Conservation (phyloP, 225 moss, liverwort and hornwort genomes). For the Physcomitrium patens region DNA sequence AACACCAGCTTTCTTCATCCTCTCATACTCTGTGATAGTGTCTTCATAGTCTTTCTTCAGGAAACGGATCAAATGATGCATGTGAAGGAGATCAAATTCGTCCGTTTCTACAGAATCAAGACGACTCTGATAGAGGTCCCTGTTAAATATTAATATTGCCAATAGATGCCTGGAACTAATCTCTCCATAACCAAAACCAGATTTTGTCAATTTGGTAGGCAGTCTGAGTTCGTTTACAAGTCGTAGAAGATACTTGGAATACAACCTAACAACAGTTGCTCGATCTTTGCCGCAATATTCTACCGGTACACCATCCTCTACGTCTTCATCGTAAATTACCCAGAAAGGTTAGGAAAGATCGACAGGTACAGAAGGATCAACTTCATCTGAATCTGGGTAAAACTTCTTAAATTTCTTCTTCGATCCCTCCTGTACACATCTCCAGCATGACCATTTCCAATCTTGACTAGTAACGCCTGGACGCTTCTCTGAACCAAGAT, state of each 20-base stretch:
- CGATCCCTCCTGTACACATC: accelerated
- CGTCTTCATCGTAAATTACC: not conserved
- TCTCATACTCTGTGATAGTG: not conserved
- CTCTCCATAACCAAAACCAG: not conserved
- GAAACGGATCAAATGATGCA: conserved; percentile 23
- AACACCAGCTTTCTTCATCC: not conserved
- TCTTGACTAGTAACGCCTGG: not conserved
- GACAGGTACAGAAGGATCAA: too few species aligned
- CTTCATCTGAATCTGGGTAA: not conserved
- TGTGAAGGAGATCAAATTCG: not conserved
- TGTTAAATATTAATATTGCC: accelerated
- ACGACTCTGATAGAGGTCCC: accelerated
- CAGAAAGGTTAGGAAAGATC: not conserved
- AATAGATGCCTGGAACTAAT: not conserved
- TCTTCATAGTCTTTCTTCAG: conserved; percentile 1
- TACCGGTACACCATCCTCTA: accelerated
- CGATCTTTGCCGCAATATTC: not conserved
- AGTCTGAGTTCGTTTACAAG: not conserved
- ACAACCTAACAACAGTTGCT: not conserved
- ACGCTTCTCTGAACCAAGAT: not conserved
- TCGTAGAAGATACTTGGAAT: conserved; percentile 29
- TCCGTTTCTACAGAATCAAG: accelerated
- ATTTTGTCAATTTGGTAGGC: accelerated
- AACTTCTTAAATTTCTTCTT: accelerated
- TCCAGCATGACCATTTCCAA: conserved; percentile 25